Evolutionary conservation across 2,329 filamentous ascomycete genomes (phyloP).

Genomic region (Pyrenochaeta sp.): DNA sequence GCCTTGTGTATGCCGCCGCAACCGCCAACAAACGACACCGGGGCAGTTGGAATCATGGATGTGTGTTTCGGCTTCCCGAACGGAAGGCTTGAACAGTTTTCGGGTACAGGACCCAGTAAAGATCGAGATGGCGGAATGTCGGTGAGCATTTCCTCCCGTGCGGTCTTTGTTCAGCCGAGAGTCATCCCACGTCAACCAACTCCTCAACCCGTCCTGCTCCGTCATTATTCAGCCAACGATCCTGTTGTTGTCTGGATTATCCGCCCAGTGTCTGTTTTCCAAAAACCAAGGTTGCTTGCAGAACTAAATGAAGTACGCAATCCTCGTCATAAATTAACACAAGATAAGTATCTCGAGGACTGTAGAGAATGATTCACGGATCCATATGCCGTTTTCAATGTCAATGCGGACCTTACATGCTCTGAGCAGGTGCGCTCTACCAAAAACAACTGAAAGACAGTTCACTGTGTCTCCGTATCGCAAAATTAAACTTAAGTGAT

Average conservation of each 20-base stretch:
- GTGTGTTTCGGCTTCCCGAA: conserved; percentile 32
- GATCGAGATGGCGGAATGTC: conserved; percentile 27
- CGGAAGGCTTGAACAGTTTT: conserved; percentile 5
- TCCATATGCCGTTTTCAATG: conserved; percentile 2
- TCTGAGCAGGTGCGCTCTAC: neutral
- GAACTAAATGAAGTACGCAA: neutral
- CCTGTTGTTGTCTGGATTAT: neutral
- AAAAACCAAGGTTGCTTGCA: neutral
- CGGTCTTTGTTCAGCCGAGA: conserved; percentile 14
- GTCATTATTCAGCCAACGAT: neutral
- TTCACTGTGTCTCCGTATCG: neutral
- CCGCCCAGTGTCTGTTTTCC: neutral
- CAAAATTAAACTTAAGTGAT: neutral
- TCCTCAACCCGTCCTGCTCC: neutral
- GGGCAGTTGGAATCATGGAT: conserved; percentile 5
- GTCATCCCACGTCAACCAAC: conserved; percentile 2
- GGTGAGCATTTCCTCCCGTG: conserved; percentile 22
- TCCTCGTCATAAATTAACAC: neutral
- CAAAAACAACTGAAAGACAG: neutral
- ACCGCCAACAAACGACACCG: conserved; percentile 15
- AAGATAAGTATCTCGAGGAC: neutral
- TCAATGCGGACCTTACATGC: neutral
- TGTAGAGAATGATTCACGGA: neutral
- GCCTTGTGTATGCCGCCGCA: conserved; percentile 22
- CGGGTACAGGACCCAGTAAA: conserved; percentile 16